phyloP scores from a whole-genome alignment of 2,329 filamentous ascomycete genomes.

The Aspergillus quadrilineatus region DNA sequence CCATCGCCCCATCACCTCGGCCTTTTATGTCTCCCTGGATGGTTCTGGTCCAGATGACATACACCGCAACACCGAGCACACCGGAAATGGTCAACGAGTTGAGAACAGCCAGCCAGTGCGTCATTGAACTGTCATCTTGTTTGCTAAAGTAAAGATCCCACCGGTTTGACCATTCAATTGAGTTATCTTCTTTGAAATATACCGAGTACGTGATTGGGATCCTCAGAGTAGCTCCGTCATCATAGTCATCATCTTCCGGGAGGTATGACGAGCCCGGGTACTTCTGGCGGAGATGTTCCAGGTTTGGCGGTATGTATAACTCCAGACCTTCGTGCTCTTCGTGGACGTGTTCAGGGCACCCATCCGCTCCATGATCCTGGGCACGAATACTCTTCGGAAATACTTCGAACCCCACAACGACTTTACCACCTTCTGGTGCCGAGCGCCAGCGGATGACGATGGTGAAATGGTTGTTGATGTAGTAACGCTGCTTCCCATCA shows the following conservation, averaged over 20 bases:
- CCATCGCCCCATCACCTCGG: constrained; percentile 63
- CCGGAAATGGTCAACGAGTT: constrained; percentile 84
- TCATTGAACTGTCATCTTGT: constrained; percentile 75
- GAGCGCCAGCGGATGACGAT: constrained; percentile 76
- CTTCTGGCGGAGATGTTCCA: constrained; percentile 54
- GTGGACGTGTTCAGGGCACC: constrained; percentile 68
- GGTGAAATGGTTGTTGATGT: constrained; percentile 84
- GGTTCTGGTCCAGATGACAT: constrained; percentile 77
- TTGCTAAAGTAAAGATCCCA: constrained; percentile 92
- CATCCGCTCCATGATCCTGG: constrained; percentile 59
- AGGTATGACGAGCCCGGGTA: constrained; percentile 62
- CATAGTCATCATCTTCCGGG: constrained; percentile 56
- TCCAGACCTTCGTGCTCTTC: constrained; percentile 65
- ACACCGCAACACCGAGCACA: constrained; percentile 72
- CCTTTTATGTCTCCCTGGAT: constrained; percentile 75
- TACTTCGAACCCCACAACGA: constrained; percentile 85
- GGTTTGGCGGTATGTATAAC: constrained; percentile 65
- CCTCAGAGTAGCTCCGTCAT: constrained; percentile 65
- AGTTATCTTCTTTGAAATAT: constrained; percentile 80
- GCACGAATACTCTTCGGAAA: constrained; percentile 79
- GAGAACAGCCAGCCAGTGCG: constrained; percentile 85
- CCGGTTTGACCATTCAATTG: constrained; percentile 76
- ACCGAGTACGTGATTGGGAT: constrained; percentile 88
- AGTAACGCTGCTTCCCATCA: constrained; percentile 64
- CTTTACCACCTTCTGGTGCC: constrained; percentile 70